These are phyloP conservation scores for Trichoderma koningii DNA, from an alignment of 2,329 filamentous ascomycete genomes.

Conservation along the genomic window DNA sequence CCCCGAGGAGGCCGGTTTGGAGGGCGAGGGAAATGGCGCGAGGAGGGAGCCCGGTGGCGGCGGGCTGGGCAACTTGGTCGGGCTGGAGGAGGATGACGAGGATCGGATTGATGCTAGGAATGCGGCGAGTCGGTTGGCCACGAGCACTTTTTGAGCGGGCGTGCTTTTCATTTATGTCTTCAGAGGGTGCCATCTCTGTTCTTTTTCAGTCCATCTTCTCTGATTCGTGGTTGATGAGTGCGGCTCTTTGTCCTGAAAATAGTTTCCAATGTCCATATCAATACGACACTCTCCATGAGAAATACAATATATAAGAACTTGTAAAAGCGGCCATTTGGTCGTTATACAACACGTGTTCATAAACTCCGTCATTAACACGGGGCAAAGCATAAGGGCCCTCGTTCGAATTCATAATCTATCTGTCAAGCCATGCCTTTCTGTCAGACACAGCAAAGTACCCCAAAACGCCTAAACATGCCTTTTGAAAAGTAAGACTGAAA, in stretches of 20 bases:
- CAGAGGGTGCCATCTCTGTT: background rate
- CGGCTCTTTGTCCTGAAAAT: constrained; percentile 8
- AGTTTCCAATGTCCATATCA: background rate
- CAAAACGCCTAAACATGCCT: no score
- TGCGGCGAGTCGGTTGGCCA: constrained; percentile 88
- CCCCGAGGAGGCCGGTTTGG: constrained; percentile 56
- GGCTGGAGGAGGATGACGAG: constrained; percentile 78
- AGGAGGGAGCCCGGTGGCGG: constrained; percentile 42
- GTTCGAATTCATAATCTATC: constrained; percentile 2
- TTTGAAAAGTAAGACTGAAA: background rate
- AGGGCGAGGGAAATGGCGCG: constrained; percentile 46
- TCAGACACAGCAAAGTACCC: background rate
- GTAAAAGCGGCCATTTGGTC: no score
- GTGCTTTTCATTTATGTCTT: background rate
- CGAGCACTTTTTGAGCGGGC: constrained; percentile 76
- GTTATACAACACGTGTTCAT: background rate
- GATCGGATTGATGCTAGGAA: constrained; percentile 94
- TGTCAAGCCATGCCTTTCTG: background rate
- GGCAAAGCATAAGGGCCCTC: background rate
- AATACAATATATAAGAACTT: no score
- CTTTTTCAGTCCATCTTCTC: background rate
- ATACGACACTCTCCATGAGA: no score
- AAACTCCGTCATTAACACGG: no score
- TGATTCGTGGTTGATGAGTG: background rate
- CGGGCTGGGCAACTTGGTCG: constrained; percentile 51